Base-by-base conservation (phyloP, 768 basidiomycete species). In the Leccinum uliginosum region DNA sequence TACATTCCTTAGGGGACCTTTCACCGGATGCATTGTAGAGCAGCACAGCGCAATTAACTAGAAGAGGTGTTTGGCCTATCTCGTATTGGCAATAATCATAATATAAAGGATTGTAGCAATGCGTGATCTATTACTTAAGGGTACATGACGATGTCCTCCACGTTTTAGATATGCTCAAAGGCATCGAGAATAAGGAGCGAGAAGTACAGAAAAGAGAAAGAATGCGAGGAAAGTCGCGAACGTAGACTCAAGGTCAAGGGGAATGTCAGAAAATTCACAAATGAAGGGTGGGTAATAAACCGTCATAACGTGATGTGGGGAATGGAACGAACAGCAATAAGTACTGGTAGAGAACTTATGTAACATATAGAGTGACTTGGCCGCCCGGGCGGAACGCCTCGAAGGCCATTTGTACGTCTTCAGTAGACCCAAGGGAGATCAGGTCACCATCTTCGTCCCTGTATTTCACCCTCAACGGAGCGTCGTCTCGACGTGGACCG, bases 371-470 rank as follows among this genome's bases (percentile, higher is more conserved):
- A 17, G 84, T 87, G 56, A 92, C 88, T 73, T 90, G 90, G 59
- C 83, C 83, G n/a, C 86, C 87, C 29, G 87, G 84, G 60, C 84
- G 80, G 73, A 83, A 86, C 56, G 85, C 81, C 73, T 94, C 93
- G 62, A 96, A 94, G 38, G 93, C 93, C 83, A 96, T 92, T 64
- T 92, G 89, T 34, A 95, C 89, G 68, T 96, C 93, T 70, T 96
- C 93, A 34, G 92, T 93, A 46, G 90, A 92, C 15, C 87, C 88
- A 59, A 96, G 80, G 29, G 85, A 88, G 47, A 96, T 83, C 80
- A 93, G 78, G 68, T 96, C 93, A 23, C 93, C 93, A 65, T 96
- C 93, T 67, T 96, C 93, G 71, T 96, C 93, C 71, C 78, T 84
- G 72, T 95, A 96, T 71, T 88, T 93, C 61, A 94, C 87, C 30